These are phyloP conservation scores for Kodamaea sp. DNA, from an alignment of 1,139 yeast species.

Conservation along the genomic window DNA sequence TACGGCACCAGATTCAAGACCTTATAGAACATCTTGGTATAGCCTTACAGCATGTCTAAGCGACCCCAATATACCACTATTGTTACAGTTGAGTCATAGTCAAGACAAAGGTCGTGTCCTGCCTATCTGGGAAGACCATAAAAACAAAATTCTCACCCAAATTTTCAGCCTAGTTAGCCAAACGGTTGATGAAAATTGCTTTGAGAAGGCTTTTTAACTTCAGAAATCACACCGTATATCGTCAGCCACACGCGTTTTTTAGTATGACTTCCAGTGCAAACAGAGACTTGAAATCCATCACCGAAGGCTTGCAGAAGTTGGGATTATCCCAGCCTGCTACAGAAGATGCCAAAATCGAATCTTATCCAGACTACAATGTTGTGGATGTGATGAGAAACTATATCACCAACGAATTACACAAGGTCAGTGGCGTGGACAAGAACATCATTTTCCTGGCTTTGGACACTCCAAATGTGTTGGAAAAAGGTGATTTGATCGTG, in stretches of 20 bases:
- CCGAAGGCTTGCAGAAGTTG: slow-evolving; percentile 35
- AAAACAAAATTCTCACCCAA: too few relatives aligned
- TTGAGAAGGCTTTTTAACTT: too few relatives aligned
- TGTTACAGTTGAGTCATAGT: too few relatives aligned
- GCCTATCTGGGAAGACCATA: too few relatives aligned
- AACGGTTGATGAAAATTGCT: neutral
- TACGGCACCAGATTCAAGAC: too few relatives aligned
- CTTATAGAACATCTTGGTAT: too few relatives aligned
- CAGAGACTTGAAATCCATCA: slow-evolving; percentile 23
- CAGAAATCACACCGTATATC: too few relatives aligned
- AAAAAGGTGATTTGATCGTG: slow-evolving; percentile 88
- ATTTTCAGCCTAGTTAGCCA: too few relatives aligned
- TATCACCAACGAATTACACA: slow-evolving; percentile 75
- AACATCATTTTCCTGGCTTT: slow-evolving; percentile 77
- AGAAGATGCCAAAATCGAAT: slow-evolving; percentile 22
- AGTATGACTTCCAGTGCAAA: slow-evolving; percentile 6
- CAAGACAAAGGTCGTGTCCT: too few relatives aligned
- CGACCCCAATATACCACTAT: too few relatives aligned
- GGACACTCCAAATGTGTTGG: slow-evolving; percentile 83
- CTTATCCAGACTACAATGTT: slow-evolving; percentile 73
- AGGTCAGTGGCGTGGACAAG: slow-evolving; percentile 70
- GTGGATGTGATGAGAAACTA: slow-evolving; percentile 86
- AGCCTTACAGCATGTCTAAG: too few relatives aligned
- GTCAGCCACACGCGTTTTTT: too few relatives aligned
- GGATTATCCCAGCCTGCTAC: slow-evolving; percentile 36